Evolutionary conservation across 2,329 filamentous ascomycete genomes (phyloP).

Genomic region (Epichloe hybrida): DNA sequence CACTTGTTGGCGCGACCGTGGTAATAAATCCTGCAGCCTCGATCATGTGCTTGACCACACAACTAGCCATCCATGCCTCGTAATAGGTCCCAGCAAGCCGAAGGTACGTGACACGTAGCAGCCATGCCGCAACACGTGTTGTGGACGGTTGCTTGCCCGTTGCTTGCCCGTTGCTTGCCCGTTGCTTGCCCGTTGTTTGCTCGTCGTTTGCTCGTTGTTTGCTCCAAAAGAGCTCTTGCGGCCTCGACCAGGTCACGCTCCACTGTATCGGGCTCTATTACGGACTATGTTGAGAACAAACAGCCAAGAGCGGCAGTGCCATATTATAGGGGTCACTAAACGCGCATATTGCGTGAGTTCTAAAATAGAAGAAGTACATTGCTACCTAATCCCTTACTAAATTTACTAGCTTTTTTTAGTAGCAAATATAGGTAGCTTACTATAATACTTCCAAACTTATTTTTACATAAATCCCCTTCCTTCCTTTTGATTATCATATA

Average conservation of each 20-base stretch:
- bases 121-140: conserved; percentile 33
- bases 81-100: conserved; percentile 39
- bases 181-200: no score
- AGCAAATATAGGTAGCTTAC: no score
- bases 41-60: conserved; percentile 42
- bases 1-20: conserved; percentile 18
- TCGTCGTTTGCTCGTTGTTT: no score
- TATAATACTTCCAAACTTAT: no score
- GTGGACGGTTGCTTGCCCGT: background rate
- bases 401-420: no score
- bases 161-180: background rate
- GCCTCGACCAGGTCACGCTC: conserved; percentile 32
- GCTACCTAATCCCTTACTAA: no score
- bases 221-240: background rate
- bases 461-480: no score
- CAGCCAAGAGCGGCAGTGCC: conserved; percentile 41
- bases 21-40: conserved; percentile 39
- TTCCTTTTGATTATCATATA: no score
- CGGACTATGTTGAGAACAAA: conserved; percentile 27
- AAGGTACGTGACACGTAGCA: conserved; percentile 39
- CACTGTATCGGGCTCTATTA: conserved; percentile 19
- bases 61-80: conserved; percentile 43
- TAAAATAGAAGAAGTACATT: no score
- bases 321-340: conserved; percentile 19
- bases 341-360: no score